Evolutionary conservation across 345 rosid species (phyloP).

Genomic region (Cardamine chenopodiifolia): DNA sequence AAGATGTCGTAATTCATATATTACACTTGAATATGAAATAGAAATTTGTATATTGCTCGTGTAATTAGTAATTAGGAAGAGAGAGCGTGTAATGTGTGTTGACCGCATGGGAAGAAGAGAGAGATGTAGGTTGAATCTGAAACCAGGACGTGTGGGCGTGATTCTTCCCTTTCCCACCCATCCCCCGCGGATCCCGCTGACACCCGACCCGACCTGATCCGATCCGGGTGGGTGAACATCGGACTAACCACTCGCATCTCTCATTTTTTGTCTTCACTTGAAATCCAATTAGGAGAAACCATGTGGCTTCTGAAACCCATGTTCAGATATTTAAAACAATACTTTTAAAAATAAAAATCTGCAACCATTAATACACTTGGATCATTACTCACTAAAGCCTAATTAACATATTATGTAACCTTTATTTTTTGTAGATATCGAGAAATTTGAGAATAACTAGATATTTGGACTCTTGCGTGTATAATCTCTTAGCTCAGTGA

Average conservation of each 20-base stretch:
- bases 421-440: slow-evolving; percentile 12
- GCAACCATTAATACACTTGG: slow-evolving; percentile 41
- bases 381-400: slow-evolving; percentile 39
- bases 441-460: slow-evolving; percentile 36
- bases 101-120: slow-evolving; percentile 61
- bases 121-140: slow-evolving; percentile 51
- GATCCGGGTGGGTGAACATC: slow-evolving; percentile 29
- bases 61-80: slow-evolving; percentile 8
- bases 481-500: slow-evolving; percentile 36
- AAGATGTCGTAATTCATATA: not conserved
- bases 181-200: slow-evolving; percentile 52
- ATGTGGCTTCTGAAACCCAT: slow-evolving; percentile 47
- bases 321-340: slow-evolving; percentile 14
- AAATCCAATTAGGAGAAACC: slow-evolving; percentile 26
- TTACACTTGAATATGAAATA: not conserved
- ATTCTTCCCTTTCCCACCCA: slow-evolving; percentile 38
- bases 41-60: slow-evolving; percentile 1
- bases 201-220: slow-evolving; percentile 37
- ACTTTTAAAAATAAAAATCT: slow-evolving; percentile 12
- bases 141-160: slow-evolving; percentile 69
- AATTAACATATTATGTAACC: slow-evolving; percentile 39
- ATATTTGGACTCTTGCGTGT: slow-evolving; percentile 39
- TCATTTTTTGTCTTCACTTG: slow-evolving; percentile 34
- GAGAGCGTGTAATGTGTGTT: slow-evolving; percentile 38
- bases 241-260: slow-evolving; percentile 39